Evolutionary conservation across 495 filamentous ascomycete genomes (phyloP).

Genomic region (Penicillium cinerascens): DNA sequence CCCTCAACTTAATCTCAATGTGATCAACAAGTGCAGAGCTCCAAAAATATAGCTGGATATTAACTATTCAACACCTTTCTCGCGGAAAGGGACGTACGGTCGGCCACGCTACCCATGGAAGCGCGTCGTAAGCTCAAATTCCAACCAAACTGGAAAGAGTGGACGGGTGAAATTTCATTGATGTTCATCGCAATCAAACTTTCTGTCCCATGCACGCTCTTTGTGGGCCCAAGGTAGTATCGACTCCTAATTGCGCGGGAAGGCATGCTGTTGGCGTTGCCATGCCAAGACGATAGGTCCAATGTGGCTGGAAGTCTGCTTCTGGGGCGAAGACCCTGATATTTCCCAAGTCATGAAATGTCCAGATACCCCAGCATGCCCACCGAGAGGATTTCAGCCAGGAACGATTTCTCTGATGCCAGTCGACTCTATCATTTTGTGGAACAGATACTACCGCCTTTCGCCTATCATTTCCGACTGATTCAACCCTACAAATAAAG

Average conservation of each 20-base stretch:
- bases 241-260: background rate
- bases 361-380: background rate
- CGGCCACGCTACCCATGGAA: too few relatives aligned
- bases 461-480: background rate
- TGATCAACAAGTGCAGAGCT: too few relatives aligned
- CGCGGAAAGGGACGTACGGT: too few relatives aligned
- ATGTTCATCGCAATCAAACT: constrained; percentile 7
- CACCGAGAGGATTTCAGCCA: background rate
- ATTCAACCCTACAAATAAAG: background rate
- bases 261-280: background rate
- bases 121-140: too few relatives aligned
- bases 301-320: background rate
- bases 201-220: background rate
- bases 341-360: background rate
- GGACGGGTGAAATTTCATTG: background rate
- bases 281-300: background rate
- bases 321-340: background rate
- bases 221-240: background rate
- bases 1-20: too few relatives aligned
- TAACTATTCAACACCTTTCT: too few relatives aligned
- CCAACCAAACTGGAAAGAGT: too few relatives aligned
- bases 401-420: background rate
- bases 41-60: too few relatives aligned
- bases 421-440: background rate
- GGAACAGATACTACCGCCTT: background rate